Base-by-base conservation (phyloP, 352 stramenopile genomes). In the Pythium chondricola region DNA sequence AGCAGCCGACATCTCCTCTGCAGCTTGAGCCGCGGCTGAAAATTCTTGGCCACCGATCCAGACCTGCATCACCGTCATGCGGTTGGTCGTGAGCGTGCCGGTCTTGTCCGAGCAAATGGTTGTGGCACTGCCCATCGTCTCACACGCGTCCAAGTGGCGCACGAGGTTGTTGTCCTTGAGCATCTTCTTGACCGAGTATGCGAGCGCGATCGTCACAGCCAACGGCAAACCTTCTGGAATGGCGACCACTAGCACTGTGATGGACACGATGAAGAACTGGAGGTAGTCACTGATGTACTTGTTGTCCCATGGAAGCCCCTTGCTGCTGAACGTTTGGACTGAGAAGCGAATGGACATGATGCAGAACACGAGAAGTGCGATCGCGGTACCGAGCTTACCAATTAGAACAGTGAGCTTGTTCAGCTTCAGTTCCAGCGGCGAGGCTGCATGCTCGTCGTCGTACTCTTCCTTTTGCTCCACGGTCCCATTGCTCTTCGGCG, bases 31-130 rank as follows among this genome's bases (percentile, higher is more conserved):
- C 30, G 49, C 57, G 17, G 43, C 31, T 11, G n/a, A 44, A 52
- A 63, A 65, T 17, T 67, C 57, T 18, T 46, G 35, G 8, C 57
- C 56, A 21, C 49, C 73, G n/a, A 78, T 41, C 61, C 67, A 33
- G 13, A 33, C 29, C 13, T 33, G 29, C 68, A 95, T 89, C 27
- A 99, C 90, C 4, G 95, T 97, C 96, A 99, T 99, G 13, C 88
- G 74, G 59, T 98, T 98, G 43, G 97, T 93, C 9, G 96, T 99
- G 6, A 99, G 77, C 17, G 96, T 99, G 35, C 68, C 96, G 3
- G 95, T 98, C 78, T 99, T 99, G 78, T 99, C 96, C 31, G 88
- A 98, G 72, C 94, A 98, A 60, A 98, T 98, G 13, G 90, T 93
- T 11, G 95, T 98, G 0, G 95, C 91, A 55, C 78, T 95, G 55